These are phyloP conservation scores for Kluyveromyces wickerhamii DNA, from an alignment of 805 yeast genomes.

Conservation along the genomic window DNA sequence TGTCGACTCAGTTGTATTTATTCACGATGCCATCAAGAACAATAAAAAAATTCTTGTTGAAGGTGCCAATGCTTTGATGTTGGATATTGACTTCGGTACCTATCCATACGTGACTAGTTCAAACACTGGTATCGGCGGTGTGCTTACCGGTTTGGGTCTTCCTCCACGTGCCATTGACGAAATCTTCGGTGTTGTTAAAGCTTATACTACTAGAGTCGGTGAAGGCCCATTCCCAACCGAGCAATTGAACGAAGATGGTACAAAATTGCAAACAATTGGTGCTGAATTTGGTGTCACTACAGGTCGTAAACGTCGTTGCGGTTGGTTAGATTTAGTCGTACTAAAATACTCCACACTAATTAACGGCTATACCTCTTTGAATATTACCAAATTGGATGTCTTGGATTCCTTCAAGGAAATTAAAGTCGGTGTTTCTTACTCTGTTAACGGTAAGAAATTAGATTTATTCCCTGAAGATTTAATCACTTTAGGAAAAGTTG, in stretches of 20 bases:
- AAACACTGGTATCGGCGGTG: constrained; percentile 96
- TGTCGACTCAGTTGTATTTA: constrained; percentile 81
- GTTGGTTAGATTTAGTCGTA: constrained; percentile 96
- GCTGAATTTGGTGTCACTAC: constrained; percentile 98
- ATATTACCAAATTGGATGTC: constrained; percentile 93
- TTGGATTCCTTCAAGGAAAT: constrained; percentile 85
- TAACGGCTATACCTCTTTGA: constrained; percentile 91
- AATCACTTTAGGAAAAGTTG: constrained; percentile 72
- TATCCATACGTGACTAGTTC: constrained; percentile 96
- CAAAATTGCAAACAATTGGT: constrained; percentile 80
- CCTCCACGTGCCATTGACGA: constrained; percentile 82
- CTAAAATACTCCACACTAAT: constrained; percentile 83
- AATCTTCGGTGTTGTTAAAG: constrained; percentile 94
- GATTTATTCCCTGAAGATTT: constrained; percentile 91
- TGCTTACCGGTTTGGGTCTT: constrained; percentile 89
- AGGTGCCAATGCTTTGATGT: constrained; percentile 98
- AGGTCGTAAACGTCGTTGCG: constrained; percentile 98
- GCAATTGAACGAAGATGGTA: constrained; percentile 83
- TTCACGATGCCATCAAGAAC: constrained; percentile 64
- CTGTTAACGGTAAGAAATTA: constrained; percentile 65
- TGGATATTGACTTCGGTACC: constrained; percentile 96
- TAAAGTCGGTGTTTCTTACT: constrained; percentile 79
- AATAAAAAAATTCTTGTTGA: constrained; percentile 88
- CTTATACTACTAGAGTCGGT: constrained; percentile 97
- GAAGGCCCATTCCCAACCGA: constrained; percentile 99